Percentiles rank a stretch among this genome's conserved stretches.
phyloP scores from a whole-genome alignment of 371 early-diverging fungal genomes.

The Mortierella sp. region DNA sequence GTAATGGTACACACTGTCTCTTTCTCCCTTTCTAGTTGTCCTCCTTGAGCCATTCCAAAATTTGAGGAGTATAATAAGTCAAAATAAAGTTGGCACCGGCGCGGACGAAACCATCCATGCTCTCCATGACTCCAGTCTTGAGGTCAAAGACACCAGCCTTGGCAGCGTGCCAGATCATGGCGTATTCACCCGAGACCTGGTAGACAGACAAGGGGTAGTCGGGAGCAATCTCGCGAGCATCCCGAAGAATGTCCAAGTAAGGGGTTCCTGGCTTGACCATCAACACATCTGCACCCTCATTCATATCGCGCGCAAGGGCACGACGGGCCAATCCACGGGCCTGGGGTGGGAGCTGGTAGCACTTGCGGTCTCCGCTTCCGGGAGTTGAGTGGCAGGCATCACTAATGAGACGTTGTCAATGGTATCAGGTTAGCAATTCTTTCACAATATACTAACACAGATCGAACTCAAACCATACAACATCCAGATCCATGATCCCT shows the following conservation, averaged over 20 bases:
- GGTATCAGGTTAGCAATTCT: neutral
- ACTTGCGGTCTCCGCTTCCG: slow-evolving; percentile 91
- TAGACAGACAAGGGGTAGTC: slow-evolving; percentile 90
- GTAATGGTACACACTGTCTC: neutral
- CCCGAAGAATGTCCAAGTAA: slow-evolving; percentile 95
- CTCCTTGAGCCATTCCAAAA: slow-evolving; percentile 89
- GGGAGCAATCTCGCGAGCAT: slow-evolving; percentile 82
- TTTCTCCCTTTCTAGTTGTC: slow-evolving; percentile 14
- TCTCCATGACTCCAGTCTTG: slow-evolving; percentile 88
- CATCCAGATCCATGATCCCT: neutral
- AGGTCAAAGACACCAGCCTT: slow-evolving; percentile 91
- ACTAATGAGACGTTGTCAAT: slow-evolving; percentile 49
- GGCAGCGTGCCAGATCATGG: slow-evolving; percentile 94
- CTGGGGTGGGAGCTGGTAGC: slow-evolving; percentile 94
- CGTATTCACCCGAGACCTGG: slow-evolving; percentile 96
- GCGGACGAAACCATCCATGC: slow-evolving; percentile 85
- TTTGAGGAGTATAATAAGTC: slow-evolving; percentile 95
- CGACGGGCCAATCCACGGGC: slow-evolving; percentile 93
- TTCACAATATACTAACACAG: neutral
- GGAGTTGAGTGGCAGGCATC: slow-evolving; percentile 97
- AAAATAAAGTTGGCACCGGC: slow-evolving; percentile 94
- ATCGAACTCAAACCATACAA: neutral
- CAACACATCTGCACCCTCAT: slow-evolving; percentile 96
- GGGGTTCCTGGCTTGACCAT: slow-evolving; percentile 98
- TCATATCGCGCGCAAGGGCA: slow-evolving; percentile 90